Conservation (phyloP, 495 filamentous ascomycete genomes). For the Aspergillus diversus region DNA sequence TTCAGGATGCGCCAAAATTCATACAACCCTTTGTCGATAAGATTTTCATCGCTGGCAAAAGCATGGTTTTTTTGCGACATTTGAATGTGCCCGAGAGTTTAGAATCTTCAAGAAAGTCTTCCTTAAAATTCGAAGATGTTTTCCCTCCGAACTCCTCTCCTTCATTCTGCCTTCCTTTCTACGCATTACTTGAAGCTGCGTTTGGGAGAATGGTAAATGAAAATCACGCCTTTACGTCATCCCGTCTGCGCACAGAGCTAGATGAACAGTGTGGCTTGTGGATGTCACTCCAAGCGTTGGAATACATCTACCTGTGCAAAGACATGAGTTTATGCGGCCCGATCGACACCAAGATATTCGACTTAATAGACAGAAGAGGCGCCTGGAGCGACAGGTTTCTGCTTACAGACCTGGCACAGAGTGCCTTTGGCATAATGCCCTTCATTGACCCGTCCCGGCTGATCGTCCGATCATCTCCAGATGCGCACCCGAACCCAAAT, state of each 20-base stretch:
- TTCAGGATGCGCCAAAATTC: conserved; percentile 71
- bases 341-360: conserved; percentile 73
- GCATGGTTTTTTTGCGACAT: conserved; percentile 76
- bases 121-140: conserved; percentile 59
- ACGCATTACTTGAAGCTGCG: conserved; percentile 68
- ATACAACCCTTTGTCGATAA: conserved; percentile 66
- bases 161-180: conserved; percentile 66
- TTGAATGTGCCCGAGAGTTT: conserved; percentile 42
- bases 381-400: conserved; percentile 84
- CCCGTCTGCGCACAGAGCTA: conserved; percentile 64
- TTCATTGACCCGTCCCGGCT: conserved; percentile 63
- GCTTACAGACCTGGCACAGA: conserved; percentile 77
- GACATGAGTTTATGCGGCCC: conserved; percentile 65
- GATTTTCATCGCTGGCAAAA: conserved; percentile 88
- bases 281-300: conserved; percentile 66
- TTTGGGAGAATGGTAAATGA: conserved; percentile 74
- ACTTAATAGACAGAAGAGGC: conserved; percentile 67
- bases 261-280: conserved; percentile 71
- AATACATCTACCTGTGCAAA: conserved; percentile 71
- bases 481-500: conserved; percentile 16
- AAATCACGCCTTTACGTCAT: conserved; percentile 69
- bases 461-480: conserved; percentile 47
- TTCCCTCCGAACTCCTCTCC: conserved; percentile 39
- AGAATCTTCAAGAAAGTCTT: conserved; percentile 36
- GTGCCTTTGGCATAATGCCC: conserved; percentile 57